These are phyloP conservation scores for Lomentospora prolificans DNA, from an alignment of 2,329 filamentous ascomycete genomes.

Conservation along the genomic window DNA sequence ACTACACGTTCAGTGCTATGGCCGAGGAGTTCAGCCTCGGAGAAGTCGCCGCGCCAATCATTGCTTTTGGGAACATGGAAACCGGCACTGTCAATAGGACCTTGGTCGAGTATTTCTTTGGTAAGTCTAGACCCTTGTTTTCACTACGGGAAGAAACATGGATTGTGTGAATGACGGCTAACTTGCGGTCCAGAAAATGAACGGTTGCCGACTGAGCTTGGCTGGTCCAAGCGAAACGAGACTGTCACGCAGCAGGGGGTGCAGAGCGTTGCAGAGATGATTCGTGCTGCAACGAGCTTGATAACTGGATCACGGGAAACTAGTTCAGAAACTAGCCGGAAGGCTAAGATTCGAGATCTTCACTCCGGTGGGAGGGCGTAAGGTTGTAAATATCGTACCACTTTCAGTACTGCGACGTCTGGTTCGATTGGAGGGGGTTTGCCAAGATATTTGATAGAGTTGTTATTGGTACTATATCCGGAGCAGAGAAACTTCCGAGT, in stretches of 20 bases:
- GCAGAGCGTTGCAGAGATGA: neutral
- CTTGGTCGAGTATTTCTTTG: constrained; percentile 35
- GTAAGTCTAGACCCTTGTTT: constrained; percentile 19
- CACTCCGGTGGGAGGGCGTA: neutral
- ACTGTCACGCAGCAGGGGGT: neutral
- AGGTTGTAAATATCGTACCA: too few relatives aligned
- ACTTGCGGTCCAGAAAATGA: constrained; percentile 6
- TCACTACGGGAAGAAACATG: too few relatives aligned
- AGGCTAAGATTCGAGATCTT: neutral
- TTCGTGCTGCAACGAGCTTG: neutral
- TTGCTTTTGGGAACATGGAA: constrained; percentile 35
- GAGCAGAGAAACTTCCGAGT: too few relatives aligned
- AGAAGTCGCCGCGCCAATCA: constrained; percentile 38
- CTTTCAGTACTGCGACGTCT: too few relatives aligned
- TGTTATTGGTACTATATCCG: too few relatives aligned
- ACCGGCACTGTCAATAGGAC: constrained; percentile 27
- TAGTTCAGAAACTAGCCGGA: neutral
- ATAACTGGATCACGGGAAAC: too few relatives aligned
- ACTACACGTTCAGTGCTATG: constrained; percentile 32
- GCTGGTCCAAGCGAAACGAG: constrained; percentile 6
- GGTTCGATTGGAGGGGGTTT: too few relatives aligned
- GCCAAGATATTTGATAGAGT: too few relatives aligned
- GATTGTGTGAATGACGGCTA: neutral
- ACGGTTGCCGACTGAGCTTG: constrained; percentile 9
- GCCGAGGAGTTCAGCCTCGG: constrained; percentile 37